phyloP scores from a whole-genome alignment of 2,329 filamentous ascomycete species.

The Pestalotiopsis sp. region DNA sequence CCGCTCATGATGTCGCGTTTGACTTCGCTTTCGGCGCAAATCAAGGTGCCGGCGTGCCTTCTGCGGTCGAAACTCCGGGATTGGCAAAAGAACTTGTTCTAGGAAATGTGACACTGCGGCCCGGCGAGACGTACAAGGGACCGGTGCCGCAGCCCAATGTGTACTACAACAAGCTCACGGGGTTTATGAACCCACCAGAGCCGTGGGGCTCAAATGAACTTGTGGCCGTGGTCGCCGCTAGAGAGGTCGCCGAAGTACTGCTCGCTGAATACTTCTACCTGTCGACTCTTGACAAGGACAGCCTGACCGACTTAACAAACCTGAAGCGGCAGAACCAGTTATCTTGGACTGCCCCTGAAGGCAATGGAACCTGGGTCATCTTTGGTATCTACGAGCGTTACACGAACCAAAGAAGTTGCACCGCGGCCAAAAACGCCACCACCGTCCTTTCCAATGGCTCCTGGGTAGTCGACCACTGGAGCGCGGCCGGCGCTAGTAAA shows the following conservation, averaged over 20 bases:
- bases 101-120: slow-evolving; percentile 9
- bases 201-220: slow-evolving; percentile 23
- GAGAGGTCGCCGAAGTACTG: slow-evolving; percentile 8
- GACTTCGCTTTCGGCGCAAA: slow-evolving; percentile 27
- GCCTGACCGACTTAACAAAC: slow-evolving; percentile 19
- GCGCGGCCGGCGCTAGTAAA: slow-evolving; percentile 24
- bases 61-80: slow-evolving; percentile 18
- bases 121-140: slow-evolving; percentile 10
- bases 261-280: background rate
- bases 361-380: slow-evolving; percentile 17
- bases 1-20: slow-evolving; percentile 18
- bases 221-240: slow-evolving; percentile 22
- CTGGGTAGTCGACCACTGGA: slow-evolving; percentile 30
- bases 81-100: slow-evolving; percentile 24
- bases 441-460: slow-evolving; percentile 25
- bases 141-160: slow-evolving; percentile 17
- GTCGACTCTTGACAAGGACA: slow-evolving; percentile 14
- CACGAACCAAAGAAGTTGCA: slow-evolving; percentile 24
- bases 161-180: slow-evolving; percentile 20
- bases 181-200: slow-evolving; percentile 23
- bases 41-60: slow-evolving; percentile 25
- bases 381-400: slow-evolving; percentile 25
- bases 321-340: slow-evolving; percentile 8
- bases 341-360: slow-evolving; percentile 17
- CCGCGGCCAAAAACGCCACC: slow-evolving; percentile 15